Percentiles rank a stretch among this genome's conserved stretches.
Evolutionary conservation across 2,329 filamentous ascomycete genomes (phyloP).

Genomic region (Pestalotiopsis sp.): DNA sequence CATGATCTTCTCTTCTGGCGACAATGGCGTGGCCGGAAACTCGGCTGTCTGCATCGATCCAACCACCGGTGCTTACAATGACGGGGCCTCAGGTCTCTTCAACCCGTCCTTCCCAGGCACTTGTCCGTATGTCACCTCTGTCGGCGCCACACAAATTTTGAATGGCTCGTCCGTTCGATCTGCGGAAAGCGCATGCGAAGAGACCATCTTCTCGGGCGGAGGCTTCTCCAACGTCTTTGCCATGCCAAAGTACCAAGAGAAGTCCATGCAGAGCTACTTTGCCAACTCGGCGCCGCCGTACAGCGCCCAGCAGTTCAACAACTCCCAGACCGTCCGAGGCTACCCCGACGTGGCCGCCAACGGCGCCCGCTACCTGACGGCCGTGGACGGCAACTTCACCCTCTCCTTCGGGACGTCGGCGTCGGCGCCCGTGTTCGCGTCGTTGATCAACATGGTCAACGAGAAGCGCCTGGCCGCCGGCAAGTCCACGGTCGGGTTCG

Average conservation of each 20-base stretch:
- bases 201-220: slow-evolving; percentile 46
- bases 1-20: slow-evolving; percentile 45
- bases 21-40: slow-evolving; percentile 46
- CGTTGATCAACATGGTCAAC: slow-evolving; percentile 23
- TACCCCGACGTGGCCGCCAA: slow-evolving; percentile 49
- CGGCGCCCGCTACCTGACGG: slow-evolving; percentile 43
- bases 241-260: slow-evolving; percentile 46
- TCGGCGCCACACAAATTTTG: slow-evolving; percentile 50
- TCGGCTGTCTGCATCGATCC: slow-evolving; percentile 35
- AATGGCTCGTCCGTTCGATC: slow-evolving; percentile 37
- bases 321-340: slow-evolving; percentile 41
- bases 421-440: slow-evolving; percentile 23
- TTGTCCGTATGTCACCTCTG: slow-evolving; percentile 51
- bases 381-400: slow-evolving; percentile 40
- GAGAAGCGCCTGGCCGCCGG: slow-evolving; percentile 22
- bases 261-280: slow-evolving; percentile 40
- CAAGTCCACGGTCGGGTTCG: slow-evolving; percentile 24
- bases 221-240: slow-evolving; percentile 51
- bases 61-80: slow-evolving; percentile 27
- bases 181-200: slow-evolving; percentile 45
- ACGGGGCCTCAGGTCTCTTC: slow-evolving; percentile 36
- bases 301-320: slow-evolving; percentile 45
- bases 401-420: slow-evolving; percentile 49
- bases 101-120: slow-evolving; percentile 46
- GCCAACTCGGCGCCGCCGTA: slow-evolving; percentile 40